Evolutionary conservation across 2,329 filamentous ascomycete species (phyloP).

Genomic region (Sporothrix curviconia): DNA sequence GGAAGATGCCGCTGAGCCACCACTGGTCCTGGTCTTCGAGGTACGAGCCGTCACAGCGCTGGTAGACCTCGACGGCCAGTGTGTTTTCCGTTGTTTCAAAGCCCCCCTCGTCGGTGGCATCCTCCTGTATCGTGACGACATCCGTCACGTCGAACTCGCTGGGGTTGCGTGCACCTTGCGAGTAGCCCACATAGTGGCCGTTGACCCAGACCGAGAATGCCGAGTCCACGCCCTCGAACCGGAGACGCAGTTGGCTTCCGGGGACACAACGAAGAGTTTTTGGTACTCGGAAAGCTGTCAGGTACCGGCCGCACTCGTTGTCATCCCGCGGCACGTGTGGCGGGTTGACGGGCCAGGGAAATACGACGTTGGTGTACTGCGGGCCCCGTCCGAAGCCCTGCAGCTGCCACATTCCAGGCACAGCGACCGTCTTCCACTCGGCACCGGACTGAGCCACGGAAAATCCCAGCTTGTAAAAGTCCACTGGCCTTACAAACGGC

Average conservation of each 20-base stretch:
- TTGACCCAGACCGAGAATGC: conserved; percentile 66
- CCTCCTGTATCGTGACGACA: conserved; percentile 19
- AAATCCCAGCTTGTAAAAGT: conserved; percentile 34
- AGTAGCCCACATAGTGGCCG: conserved; percentile 59
- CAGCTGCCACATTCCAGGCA: conserved; percentile 66
- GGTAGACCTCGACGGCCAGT: conserved; percentile 61
- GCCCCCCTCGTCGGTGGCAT: conserved; percentile 30
- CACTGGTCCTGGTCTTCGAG: conserved; percentile 67
- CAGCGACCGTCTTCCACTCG: conserved; percentile 46
- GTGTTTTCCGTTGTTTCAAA: conserved; percentile 48
- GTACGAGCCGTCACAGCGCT: conserved; percentile 64
- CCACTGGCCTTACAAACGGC: conserved; percentile 38
- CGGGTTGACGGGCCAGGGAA: conserved; percentile 60
- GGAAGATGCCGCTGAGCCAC: conserved; percentile 62
- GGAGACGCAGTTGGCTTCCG: conserved; percentile 48
- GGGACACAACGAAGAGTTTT: conserved; percentile 29
- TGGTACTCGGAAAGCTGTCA: conserved; percentile 48
- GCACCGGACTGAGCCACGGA: conserved; percentile 30
- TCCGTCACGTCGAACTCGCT: conserved; percentile 63
- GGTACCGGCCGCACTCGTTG: conserved; percentile 58
- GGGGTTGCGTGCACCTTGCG: conserved; percentile 63
- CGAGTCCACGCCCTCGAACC: conserved; percentile 68
- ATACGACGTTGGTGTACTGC: conserved; percentile 64
- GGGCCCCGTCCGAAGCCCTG: conserved; percentile 58
- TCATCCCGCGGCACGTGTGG: conserved; percentile 56